Conservation (phyloP, 1,284 basidiomycete species). For the Leucoagaricus sp. region DNA sequence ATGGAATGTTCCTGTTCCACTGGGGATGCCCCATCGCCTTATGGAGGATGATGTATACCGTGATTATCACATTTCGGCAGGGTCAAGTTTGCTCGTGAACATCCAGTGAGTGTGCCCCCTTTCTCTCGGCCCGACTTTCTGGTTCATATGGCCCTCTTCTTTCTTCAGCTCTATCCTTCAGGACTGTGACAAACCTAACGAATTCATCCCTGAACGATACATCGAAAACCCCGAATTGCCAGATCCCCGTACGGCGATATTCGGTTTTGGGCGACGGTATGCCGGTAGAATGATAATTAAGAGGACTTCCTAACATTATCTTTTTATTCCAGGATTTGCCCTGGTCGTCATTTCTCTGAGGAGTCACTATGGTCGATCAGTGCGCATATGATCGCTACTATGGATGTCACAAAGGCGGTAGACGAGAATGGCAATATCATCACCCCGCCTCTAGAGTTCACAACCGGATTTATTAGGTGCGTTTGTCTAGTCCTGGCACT, state of each 20-base stretch:
- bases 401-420: conserved; percentile 34
- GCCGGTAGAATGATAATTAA: conserved; percentile 10
- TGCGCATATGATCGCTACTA: conserved; percentile 34
- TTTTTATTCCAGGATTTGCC: conserved; percentile 38
- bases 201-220: conserved; percentile 42
- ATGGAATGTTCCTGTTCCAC: conserved; percentile 44
- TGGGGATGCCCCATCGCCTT: conserved; percentile 50
- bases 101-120: conserved; percentile 39
- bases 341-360: conserved; percentile 43
- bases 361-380: conserved; percentile 37
- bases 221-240: conserved; percentile 33
- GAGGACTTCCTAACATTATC: not conserved
- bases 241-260: conserved; percentile 42
- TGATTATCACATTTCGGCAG: conserved; percentile 47
- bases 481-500: not conserved
- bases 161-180: conserved; percentile 39
- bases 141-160: conserved; percentile 1
- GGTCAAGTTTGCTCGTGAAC: conserved; percentile 48
- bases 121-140: not conserved
- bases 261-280: conserved; percentile 48
- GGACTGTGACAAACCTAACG: conserved; percentile 38
- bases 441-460: conserved; percentile 32
- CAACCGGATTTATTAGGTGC: conserved; percentile 39
- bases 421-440: conserved; percentile 33
- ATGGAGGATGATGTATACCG: conserved; percentile 51